These are phyloP conservation scores for Beauveria brongniartii DNA, from an alignment of 2,329 filamentous ascomycete genomes.

Conservation along the genomic window DNA sequence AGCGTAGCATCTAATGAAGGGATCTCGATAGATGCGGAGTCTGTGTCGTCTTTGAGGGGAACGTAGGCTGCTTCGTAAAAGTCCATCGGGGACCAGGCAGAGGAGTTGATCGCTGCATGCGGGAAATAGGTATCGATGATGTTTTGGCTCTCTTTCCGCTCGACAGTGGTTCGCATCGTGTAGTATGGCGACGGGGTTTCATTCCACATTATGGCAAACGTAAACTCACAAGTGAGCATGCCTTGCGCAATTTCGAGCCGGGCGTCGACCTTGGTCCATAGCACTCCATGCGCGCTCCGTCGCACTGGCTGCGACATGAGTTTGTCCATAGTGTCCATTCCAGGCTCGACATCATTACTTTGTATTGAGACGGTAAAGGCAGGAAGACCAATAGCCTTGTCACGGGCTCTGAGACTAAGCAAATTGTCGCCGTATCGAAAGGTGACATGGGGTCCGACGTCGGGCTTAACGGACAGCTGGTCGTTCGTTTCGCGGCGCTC, in stretches of 20 bases:
- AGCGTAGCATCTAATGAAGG: constrained; percentile 41
- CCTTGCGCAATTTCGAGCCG: not conserved
- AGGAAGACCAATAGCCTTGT: not conserved
- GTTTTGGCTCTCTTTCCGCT: constrained; percentile 25
- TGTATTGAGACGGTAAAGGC: not conserved
- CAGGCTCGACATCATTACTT: not conserved
- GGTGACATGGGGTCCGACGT: constrained; percentile 15
- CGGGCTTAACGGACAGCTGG: constrained; percentile 11
- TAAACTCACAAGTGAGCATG: constrained; percentile 17
- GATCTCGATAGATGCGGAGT: constrained; percentile 31
- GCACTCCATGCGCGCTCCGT: constrained; percentile 18
- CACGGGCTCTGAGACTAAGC: not conserved
- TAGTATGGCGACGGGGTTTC: constrained; percentile 25
- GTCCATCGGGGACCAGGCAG: constrained; percentile 37
- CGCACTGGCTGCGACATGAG: not conserved
- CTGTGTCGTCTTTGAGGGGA: constrained; percentile 38
- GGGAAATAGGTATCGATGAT: constrained; percentile 31
- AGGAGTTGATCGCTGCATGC: not conserved
- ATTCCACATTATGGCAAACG: constrained; percentile 35
- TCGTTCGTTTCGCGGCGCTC: constrained; percentile 9
- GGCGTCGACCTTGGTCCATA: constrained; percentile 29
- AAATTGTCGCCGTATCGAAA: constrained; percentile 1
- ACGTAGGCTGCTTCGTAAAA: constrained; percentile 66
- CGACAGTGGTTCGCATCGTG: constrained; percentile 20
- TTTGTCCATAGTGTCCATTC: constrained; percentile 13